A percentile compares a stretch with the other conserved stretches of the same genome.
Evolutionary conservation across 768 basidiomycete genomes (phyloP).

Genomic region (Suillus sp.): DNA sequence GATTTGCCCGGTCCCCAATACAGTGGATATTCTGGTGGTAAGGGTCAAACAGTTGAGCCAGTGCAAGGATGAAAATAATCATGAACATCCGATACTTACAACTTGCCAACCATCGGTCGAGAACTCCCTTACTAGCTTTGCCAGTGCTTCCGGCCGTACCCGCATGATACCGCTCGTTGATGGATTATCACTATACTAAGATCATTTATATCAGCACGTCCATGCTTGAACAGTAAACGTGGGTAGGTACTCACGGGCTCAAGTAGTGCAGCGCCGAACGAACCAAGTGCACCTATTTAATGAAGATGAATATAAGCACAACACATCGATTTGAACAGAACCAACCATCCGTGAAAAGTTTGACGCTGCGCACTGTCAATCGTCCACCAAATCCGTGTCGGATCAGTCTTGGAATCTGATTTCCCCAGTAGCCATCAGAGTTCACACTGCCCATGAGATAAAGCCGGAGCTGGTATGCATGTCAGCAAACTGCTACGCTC

Average conservation of each 20-base stretch:
- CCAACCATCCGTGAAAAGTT: slow-evolving; percentile 76
- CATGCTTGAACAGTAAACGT: not conserved
- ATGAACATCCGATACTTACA: slow-evolving; percentile 45
- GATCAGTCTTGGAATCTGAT: slow-evolving; percentile 56
- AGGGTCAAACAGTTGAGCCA: not conserved
- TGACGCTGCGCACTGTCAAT: slow-evolving; percentile 65
- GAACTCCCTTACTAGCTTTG: slow-evolving; percentile 57
- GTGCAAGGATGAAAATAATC: not conserved
- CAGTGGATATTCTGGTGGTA: slow-evolving; percentile 79
- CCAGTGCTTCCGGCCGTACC: slow-evolving; percentile 52
- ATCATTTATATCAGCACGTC: slow-evolving; percentile 9
- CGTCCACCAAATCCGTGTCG: slow-evolving; percentile 57
- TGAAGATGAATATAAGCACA: slow-evolving; percentile 5
- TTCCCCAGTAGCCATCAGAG: slow-evolving; percentile 67
- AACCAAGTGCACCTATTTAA: slow-evolving; percentile 80
- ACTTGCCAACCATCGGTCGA: slow-evolving; percentile 83
- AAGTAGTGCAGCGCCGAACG: slow-evolving; percentile 88
- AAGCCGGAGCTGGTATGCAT: slow-evolving; percentile 49
- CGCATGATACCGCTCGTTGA: slow-evolving; percentile 72
- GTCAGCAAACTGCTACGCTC: not conserved
- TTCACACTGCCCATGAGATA: slow-evolving; percentile 61
- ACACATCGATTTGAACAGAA: not conserved
- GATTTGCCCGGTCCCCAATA: slow-evolving; percentile 88
- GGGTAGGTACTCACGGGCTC: slow-evolving; percentile 46
- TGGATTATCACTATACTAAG: slow-evolving; percentile 73